Base-by-base conservation (phyloP, 306 rosid species). In the Vigna reflexopilosa region DNA sequence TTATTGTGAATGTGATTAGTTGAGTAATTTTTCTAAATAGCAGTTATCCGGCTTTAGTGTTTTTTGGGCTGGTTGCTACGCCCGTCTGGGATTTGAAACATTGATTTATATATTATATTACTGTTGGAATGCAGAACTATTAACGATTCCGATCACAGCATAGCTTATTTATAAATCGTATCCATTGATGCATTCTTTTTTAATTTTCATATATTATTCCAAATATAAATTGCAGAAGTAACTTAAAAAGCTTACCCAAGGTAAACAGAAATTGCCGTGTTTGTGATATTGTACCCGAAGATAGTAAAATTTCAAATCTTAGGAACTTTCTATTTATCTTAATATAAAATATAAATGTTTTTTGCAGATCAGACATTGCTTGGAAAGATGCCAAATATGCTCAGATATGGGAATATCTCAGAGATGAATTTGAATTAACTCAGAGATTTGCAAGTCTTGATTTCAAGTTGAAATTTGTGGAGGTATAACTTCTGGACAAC, bases 301-400 rank as follows among this genome's bases (percentile, higher is more conserved):
- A 58, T 49, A 22, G 32, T 10, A 59, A 40, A 19, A 79, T 54
- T 44, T 54, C 36, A 9, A 47, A 70, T 26, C 12, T 28, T 59
- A 15, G 17, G 30, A 52, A 38, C 48, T 36, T 44, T n/a, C 65
- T 30, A 44, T 10, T 6, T 55, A 30, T 56, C 49, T 81, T 4
- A 3, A 19, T 19, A 54, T 26, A 79, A 50, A 49, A 38, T 62
- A 15, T 73, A 40, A 38, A 77, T 75, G 50, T 38, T 57, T 83
- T 78, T 72, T 73, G 20, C 96, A 93, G 99, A 80, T 96, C 98
- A 13, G 99, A 96, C 50, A 96, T 96, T 73, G 99, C 99, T 38
- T 96, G 99, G 99, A 96, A 96, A 83, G 94, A 96, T 87, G 99
- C 99, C 69, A 96, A 96, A 85, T 96, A 90, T 86, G 97, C 98